phyloP scores from a whole-genome alignment of 768 basidiomycete species.

The Hericium rajendrae region DNA sequence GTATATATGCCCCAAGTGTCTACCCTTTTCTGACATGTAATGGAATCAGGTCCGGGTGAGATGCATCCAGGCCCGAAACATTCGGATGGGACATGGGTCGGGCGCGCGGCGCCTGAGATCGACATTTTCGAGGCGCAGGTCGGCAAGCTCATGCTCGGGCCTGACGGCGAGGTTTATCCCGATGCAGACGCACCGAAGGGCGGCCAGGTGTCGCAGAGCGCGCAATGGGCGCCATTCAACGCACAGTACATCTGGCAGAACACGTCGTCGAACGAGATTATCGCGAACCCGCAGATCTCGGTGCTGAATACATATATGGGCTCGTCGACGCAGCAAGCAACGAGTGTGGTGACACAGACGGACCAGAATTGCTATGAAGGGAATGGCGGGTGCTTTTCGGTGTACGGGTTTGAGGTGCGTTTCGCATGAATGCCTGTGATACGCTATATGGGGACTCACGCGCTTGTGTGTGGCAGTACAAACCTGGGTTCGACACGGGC shows the following conservation, averaged over 20 bases:
- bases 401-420: conserved; percentile 32
- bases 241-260: conserved; percentile 56
- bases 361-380: conserved; percentile 22
- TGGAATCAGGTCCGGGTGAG: conserved; percentile 22
- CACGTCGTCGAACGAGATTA: conserved; percentile 45
- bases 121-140: conserved; percentile 52
- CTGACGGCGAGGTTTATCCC: neutral
- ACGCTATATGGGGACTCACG: neutral
- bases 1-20: neutral
- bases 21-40: too few relatives aligned
- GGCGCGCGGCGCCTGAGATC: conserved; percentile 57
- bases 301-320: conserved; percentile 61
- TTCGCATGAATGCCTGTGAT: neutral
- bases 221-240: conserved; percentile 26
- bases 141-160: neutral
- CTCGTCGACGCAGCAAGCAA: conserved; percentile 76
- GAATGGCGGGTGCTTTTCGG: conserved; percentile 24
- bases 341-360: conserved; percentile 58
- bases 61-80: conserved; percentile 41
- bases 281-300: conserved; percentile 42
- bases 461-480: conserved; percentile 16
- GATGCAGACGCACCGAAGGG: neutral
- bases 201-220: conserved; percentile 1
- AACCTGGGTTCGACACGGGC: conserved; percentile 22
- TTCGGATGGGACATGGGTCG: conserved; percentile 44